Evolutionary conservation across 805 yeast genomes (phyloP).

Genomic region (Saturnispora diversa): DNA sequence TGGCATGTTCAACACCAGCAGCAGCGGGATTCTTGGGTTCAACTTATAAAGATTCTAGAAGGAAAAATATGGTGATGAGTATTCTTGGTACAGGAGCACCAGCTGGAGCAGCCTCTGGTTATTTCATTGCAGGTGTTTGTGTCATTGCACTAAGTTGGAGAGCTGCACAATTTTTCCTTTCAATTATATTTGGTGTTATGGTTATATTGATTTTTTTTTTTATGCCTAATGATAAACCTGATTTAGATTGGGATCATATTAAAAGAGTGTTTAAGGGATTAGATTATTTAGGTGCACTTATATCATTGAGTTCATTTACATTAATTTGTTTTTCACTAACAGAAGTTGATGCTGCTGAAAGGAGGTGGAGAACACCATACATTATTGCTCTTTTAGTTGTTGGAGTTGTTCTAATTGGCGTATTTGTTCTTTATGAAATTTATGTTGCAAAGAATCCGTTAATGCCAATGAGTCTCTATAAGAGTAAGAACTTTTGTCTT

Average conservation of each 20-base stretch:
- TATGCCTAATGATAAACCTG: slow-evolving; percentile 31
- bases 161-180: slow-evolving; percentile 33
- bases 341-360: slow-evolving; percentile 34
- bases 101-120: slow-evolving; percentile 37
- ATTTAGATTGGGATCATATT: slow-evolving; percentile 23
- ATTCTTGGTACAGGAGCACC: slow-evolving; percentile 42
- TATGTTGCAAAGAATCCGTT: slow-evolving; percentile 36
- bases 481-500: slow-evolving; percentile 31
- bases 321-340: slow-evolving; percentile 38
- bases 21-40: slow-evolving; percentile 41
- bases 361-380: slow-evolving; percentile 40
- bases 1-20: slow-evolving; percentile 40
- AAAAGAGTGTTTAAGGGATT: slow-evolving; percentile 21
- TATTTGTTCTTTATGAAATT: slow-evolving; percentile 32
- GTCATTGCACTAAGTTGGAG: slow-evolving; percentile 35
- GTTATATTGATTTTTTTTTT: slow-evolving; percentile 19
- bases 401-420: slow-evolving; percentile 30
- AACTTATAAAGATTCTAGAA: slow-evolving; percentile 31
- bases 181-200: slow-evolving; percentile 31
- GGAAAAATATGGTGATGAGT: slow-evolving; percentile 38
- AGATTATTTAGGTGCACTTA: slow-evolving; percentile 38
- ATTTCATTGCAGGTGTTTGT: slow-evolving; percentile 38
- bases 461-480: slow-evolving; percentile 40
- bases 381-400: slow-evolving; percentile 37
- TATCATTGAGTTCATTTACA: slow-evolving; percentile 34